Conservation (phyloP, 2,329 filamentous ascomycete species). For the Arachnomyces sp. region DNA sequence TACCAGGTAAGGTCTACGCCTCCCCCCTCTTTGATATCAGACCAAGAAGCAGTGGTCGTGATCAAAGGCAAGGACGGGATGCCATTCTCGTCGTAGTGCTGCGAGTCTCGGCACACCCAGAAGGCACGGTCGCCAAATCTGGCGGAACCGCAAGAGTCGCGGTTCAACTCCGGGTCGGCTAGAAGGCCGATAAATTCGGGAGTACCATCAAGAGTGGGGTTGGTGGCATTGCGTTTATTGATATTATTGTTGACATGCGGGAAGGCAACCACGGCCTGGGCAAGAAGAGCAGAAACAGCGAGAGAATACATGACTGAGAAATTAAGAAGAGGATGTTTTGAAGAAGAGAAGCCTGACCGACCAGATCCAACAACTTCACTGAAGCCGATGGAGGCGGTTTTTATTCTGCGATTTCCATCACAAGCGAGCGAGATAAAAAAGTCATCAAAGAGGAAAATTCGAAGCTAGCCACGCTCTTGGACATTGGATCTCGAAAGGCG, state of each 20-base stretch:
- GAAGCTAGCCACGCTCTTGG: too few relatives aligned
- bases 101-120: constrained; percentile 12
- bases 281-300: too few relatives aligned
- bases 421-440: too few relatives aligned
- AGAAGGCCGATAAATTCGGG: constrained; percentile 10
- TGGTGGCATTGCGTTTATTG: constrained; percentile 2
- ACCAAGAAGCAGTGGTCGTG: constrained; percentile 12
- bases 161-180: constrained; percentile 9
- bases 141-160: constrained; percentile 11
- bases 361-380: too few relatives aligned
- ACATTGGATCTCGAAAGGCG: too few relatives aligned
- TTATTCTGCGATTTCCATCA: too few relatives aligned
- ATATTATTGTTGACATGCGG: too few relatives aligned
- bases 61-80: constrained; percentile 6
- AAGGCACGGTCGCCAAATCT: constrained; percentile 8
- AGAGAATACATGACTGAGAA: too few relatives aligned
- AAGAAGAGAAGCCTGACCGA: too few relatives aligned
- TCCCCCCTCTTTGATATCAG: not conserved
- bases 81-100: constrained; percentile 8
- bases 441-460: too few relatives aligned
- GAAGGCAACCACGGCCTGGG: not conserved
- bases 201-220: constrained; percentile 3
- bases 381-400: too few relatives aligned
- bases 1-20: constrained; percentile 5
- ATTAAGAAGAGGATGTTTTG: too few relatives aligned